Evolutionary conservation across 179 eudicot genomes (phyloP), one percentile per base, ranked within the genome.

Genomic region (Silene coronaria): DNA sequence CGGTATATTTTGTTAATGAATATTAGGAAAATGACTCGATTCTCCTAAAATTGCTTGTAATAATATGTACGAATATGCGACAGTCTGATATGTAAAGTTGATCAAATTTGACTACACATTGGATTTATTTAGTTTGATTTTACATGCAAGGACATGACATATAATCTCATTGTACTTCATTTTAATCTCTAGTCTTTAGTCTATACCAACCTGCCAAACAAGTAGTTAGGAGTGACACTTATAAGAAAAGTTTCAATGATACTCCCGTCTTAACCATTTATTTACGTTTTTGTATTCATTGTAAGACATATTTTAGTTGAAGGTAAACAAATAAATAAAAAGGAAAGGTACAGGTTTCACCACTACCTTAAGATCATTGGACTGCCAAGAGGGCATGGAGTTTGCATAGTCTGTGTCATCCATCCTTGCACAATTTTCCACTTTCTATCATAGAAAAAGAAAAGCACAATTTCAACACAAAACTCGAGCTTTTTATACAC

Each of bases 321-420:
- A n/a, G n/a, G n/a, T n/a, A n/a, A n/a, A n/a, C n/a, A 34, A 36
- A 38, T 38, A 9, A 38, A 38, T 9, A 7, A 11, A 3, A 42
- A 3, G 48, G 13, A 10, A 3, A 11, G 3, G 7, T 46, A 46
- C 16, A 2, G 0, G 30, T 22, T 71, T 17, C 19, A 32, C 6
- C 1, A 51, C 63, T 89, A 94, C 98, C 95, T 94, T 94, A 30
- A 94, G 84, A 82, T 94, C 96, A 80, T 90, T 90, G 75, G 92
- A 85, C 80, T 88, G 87, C 97, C 97, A 94, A 66, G 91, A 80
- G 65, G 97, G 97, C 55, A 84, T 60, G 67, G 90, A 77, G 59
- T 73, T 83, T 12, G 23, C 74, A 65, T 61, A 79, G 61, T 85
- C 89, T 77, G 76, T 79, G 82, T 81, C 90, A 38, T 88, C 96